A percentile compares a stretch with the other conserved stretches of the same genome.
These are phyloP conservation scores for Globisporangium orthogonon DNA, from an alignment of 352 stramenopile species.

Conservation along the genomic window DNA sequence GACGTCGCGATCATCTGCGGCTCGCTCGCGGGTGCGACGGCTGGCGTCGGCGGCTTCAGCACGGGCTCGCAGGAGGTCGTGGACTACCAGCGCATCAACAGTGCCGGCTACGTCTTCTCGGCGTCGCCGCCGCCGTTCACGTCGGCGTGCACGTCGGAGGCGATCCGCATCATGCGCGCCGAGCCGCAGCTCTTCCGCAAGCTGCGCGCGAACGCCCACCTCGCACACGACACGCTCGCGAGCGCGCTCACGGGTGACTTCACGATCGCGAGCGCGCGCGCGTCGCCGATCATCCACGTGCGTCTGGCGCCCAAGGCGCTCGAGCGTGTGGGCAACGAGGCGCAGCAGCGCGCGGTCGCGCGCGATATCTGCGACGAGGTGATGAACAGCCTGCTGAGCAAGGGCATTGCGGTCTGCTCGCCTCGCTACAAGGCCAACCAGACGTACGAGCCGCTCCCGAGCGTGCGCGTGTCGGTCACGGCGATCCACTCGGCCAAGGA, in stretches of 20 bases:
- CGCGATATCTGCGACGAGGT: conserved; percentile 57
- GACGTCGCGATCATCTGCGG: conserved; percentile 94
- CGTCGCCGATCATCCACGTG: conserved; percentile 71
- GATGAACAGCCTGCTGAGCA: conserved; percentile 52
- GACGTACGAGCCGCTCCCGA: conserved; percentile 51
- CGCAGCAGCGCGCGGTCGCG: conserved; percentile 41
- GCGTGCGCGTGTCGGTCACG: conserved; percentile 70
- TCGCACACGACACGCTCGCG: conserved; percentile 51
- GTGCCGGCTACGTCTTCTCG: conserved; percentile 97
- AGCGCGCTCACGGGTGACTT: conserved; percentile 30
- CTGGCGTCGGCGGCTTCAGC: conserved; percentile 94
- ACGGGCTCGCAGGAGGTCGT: conserved; percentile 95
- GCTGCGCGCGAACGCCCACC: conserved; percentile 55
- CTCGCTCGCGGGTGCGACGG: conserved; percentile 90
- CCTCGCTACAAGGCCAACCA: conserved; percentile 69
- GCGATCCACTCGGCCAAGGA: conserved; percentile 59
- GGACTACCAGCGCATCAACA: conserved; percentile 97
- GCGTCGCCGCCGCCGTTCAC: conserved; percentile 97
- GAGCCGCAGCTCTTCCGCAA: conserved; percentile 70
- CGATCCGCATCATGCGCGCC: conserved; percentile 79
- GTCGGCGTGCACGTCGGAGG: conserved; percentile 79
- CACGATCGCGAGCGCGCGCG: conserved; percentile 44
- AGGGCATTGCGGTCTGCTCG: conserved; percentile 67
- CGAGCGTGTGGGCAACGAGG: conserved; percentile 26
- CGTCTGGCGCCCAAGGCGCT: conserved; percentile 43